These are phyloP conservation scores for Leccinellum albellum DNA, from an alignment of 768 basidiomycete genomes.

Conservation along the genomic window DNA sequence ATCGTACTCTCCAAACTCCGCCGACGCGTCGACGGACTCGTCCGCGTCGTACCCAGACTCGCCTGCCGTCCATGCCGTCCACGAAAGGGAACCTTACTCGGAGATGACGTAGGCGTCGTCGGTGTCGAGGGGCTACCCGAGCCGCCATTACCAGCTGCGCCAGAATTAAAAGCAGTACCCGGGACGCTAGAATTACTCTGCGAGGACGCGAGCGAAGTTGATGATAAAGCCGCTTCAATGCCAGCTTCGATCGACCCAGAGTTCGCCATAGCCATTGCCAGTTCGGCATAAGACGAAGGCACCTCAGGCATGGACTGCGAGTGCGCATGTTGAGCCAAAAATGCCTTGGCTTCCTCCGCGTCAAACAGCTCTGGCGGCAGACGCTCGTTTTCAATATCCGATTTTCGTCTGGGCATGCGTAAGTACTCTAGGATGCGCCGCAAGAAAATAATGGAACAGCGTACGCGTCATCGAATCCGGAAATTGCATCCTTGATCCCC, in stretches of 20 bases:
- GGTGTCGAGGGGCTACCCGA: constrained; percentile 18
- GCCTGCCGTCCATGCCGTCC: constrained; percentile 49
- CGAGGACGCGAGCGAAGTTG: constrained; percentile 23
- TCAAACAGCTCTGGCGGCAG: constrained; percentile 96
- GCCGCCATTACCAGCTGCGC: background rate
- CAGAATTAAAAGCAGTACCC: background rate
- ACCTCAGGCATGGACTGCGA: constrained; percentile 48
- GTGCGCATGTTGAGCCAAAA: constrained; percentile 37
- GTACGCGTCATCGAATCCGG: constrained; percentile 92
- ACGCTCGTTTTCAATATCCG: constrained; percentile 98
- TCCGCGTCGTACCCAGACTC: constrained; percentile 87
- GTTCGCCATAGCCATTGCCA: constrained; percentile 38
- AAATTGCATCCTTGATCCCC: constrained; percentile 92
- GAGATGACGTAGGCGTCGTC: constrained; percentile 43
- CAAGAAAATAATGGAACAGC: constrained; percentile 42
- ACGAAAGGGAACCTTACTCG: constrained; percentile 50
- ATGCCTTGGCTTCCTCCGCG: constrained; percentile 64
- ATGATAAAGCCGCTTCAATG: constrained; percentile 31
- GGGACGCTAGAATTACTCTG: constrained; percentile 17
- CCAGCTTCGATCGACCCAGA: constrained; percentile 43
- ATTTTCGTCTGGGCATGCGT: constrained; percentile 68
- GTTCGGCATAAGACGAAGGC: constrained; percentile 38
- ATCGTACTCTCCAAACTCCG: constrained; percentile 94
- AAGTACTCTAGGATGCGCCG: background rate
- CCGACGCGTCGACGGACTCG: constrained; percentile 88